Evolutionary conservation across 2,329 filamentous ascomycete genomes (phyloP).

Genomic region (Penicillium polonicum): DNA sequence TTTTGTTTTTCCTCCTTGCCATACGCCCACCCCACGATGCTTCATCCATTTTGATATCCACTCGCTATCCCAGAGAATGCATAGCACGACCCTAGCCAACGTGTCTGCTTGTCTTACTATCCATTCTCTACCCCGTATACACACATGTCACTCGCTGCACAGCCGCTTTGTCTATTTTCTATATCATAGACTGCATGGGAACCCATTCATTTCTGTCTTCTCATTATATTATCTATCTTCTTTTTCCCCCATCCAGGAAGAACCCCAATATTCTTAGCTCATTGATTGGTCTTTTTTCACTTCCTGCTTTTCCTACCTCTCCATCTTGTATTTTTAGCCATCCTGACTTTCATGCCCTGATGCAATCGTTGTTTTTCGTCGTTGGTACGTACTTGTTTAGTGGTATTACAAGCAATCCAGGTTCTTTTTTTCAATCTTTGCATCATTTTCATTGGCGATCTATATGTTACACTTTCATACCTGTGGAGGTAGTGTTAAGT

Average conservation of each 20-base stretch:
- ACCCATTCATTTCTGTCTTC: conserved; percentile 1
- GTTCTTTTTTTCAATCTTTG: neutral
- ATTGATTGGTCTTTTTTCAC: neutral
- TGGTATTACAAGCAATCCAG: conserved; percentile 5
- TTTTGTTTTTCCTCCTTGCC: neutral
- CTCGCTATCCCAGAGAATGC: conserved; percentile 1
- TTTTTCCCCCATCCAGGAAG: neutral
- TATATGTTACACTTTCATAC: no score
- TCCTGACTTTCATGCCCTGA: conserved; percentile 4
- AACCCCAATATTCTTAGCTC: neutral
- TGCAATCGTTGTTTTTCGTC: neutral
- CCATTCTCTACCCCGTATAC: neutral
- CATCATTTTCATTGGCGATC: neutral
- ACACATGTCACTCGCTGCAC: conserved; percentile 7
- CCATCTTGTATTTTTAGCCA: conserved; percentile 9
- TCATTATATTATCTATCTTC: neutral
- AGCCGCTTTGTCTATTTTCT: neutral
- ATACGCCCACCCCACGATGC: neutral
- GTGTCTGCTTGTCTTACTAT: neutral
- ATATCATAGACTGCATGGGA: neutral
- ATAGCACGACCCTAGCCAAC: neutral
- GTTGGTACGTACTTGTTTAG: conserved; percentile 4
- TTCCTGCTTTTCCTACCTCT: conserved; percentile 2
- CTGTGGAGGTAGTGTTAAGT: no score
- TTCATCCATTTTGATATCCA: conserved; percentile 2